Percentiles rank a stretch among this genome's conserved stretches.
Conservation (phyloP, 306 rosid species). For the Gillenia trifoliata region DNA sequence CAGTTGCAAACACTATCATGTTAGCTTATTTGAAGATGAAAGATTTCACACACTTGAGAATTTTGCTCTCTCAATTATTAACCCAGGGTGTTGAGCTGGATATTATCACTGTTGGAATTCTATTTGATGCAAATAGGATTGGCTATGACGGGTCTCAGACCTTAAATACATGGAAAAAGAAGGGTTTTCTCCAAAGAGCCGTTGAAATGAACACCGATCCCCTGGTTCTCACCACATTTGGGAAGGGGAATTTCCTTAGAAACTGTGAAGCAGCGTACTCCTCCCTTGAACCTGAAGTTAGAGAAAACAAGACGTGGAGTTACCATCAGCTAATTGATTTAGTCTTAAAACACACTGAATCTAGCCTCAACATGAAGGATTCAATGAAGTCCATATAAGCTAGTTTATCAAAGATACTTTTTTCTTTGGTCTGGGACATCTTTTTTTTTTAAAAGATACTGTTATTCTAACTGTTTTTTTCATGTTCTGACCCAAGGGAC, state of each 20-base stretch:
- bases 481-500: not conserved
- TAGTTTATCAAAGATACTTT: not conserved
- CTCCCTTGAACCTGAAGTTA: slow-evolving; percentile 39
- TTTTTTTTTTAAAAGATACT: not conserved
- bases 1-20: slow-evolving; percentile 47
- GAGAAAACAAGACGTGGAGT: slow-evolving; percentile 50
- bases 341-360: slow-evolving; percentile 25
- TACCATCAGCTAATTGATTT: slow-evolving; percentile 47
- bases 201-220: slow-evolving; percentile 67
- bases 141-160: slow-evolving; percentile 48
- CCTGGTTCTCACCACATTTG: slow-evolving; percentile 63
- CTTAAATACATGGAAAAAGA: slow-evolving; percentile 52
- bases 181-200: slow-evolving; percentile 35
- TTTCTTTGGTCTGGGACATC: not conserved
- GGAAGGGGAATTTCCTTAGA: slow-evolving; percentile 62
- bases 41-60: slow-evolving; percentile 52
- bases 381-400: not conserved
- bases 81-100: slow-evolving; percentile 45
- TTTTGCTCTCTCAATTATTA: slow-evolving; percentile 38
- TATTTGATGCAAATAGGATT: slow-evolving; percentile 47
- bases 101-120: slow-evolving; percentile 52
- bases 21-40: slow-evolving; percentile 67
- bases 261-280: slow-evolving; percentile 49
- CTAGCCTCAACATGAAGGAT: not conserved
- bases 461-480: not conserved